Conservation (phyloP, 1,139 yeast genomes). For the Diutina rugosa region DNA sequence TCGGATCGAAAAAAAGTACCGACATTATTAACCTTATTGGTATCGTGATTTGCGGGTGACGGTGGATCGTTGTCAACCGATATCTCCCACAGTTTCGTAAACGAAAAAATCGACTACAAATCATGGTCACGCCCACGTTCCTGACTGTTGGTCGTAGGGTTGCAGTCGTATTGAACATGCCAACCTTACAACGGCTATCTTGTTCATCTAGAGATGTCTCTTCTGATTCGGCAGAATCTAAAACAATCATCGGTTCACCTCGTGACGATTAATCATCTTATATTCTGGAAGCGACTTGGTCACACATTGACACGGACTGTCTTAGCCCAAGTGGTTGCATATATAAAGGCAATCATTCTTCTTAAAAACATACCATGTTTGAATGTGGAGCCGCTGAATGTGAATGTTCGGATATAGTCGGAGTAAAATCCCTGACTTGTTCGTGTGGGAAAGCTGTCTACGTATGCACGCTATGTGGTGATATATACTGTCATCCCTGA, state of each 20-base stretch:
- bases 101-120: background rate
- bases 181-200: background rate
- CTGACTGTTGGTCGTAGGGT: background rate
- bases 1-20: too few relatives aligned
- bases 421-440: background rate
- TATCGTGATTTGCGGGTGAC: background rate
- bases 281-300: background rate
- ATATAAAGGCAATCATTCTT: too few relatives aligned
- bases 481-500: background rate
- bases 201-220: background rate
- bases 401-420: background rate
- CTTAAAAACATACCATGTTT: background rate
- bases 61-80: background rate
- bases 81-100: background rate
- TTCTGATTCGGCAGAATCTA: background rate
- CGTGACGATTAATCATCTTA: background rate
- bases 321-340: too few relatives aligned
- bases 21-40: too few relatives aligned
- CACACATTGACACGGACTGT: background rate
- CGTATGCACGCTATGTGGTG: background rate
- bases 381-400: conserved; percentile 1
- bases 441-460: background rate
- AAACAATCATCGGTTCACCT: background rate
- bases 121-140: background rate
- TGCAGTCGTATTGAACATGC: background rate